Percentiles rank a stretch among this genome's conserved stretches.
Evolutionary conservation across 495 filamentous ascomycete species (phyloP).

Genomic region (Trichoderma reesei): DNA sequence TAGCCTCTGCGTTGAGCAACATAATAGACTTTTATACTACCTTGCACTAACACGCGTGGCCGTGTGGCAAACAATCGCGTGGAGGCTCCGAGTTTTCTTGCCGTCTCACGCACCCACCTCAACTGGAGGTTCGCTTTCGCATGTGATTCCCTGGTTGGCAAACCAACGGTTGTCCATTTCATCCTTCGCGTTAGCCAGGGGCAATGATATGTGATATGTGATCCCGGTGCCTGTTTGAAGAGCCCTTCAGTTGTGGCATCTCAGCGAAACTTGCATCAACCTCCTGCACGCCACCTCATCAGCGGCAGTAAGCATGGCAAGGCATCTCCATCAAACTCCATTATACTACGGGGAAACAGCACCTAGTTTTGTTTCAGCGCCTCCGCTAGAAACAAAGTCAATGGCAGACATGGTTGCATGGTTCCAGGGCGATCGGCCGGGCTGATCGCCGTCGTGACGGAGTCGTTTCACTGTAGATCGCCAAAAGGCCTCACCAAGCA

Average conservation of each 20-base stretch:
- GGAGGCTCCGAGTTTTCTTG: no score
- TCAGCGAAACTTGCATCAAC: not conserved
- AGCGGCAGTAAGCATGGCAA: not conserved
- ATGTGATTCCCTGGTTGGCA: no score
- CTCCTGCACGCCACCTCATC: not conserved
- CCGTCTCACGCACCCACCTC: no score
- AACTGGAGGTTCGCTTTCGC: no score
- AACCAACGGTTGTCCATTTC: not conserved
- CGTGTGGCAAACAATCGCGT: no score
- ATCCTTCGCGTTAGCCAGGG: not conserved
- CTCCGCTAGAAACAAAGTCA: not conserved
- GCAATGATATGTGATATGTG: not conserved
- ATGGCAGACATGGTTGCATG: not conserved
- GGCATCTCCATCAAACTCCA: not conserved
- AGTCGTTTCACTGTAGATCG: not conserved
- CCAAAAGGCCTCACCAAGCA: conserved; percentile 2
- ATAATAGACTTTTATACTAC: no score
- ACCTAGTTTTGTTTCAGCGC: not conserved
- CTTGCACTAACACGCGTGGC: no score
- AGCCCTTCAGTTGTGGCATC: not conserved
- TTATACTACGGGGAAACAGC: not conserved
- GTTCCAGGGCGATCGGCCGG: not conserved
- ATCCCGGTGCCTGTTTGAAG: not conserved
- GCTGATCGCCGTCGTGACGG: not conserved
- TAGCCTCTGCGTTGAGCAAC: no score